phyloP scores from a whole-genome alignment of 106 monocot species.

The Cymbidium sinense region DNA sequence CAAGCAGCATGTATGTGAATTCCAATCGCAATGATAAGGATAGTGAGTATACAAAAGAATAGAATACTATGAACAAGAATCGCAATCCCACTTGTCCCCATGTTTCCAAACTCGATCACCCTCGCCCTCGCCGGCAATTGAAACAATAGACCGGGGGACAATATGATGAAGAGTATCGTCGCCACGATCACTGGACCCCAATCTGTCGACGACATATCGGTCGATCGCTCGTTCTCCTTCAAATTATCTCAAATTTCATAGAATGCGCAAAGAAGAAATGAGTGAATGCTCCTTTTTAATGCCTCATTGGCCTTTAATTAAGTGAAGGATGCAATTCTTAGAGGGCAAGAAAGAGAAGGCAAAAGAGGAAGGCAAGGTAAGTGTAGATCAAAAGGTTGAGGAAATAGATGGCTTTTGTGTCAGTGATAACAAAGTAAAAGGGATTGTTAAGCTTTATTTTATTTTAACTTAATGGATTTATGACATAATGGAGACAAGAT shows the following conservation, averaged over 20 bases:
- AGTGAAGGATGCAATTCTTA: constrained; percentile 16
- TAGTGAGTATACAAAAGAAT: constrained; percentile 25
- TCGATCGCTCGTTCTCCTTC: background rate
- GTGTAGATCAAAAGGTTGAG: background rate
- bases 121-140: constrained; percentile 22
- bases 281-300: background rate
- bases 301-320: background rate
- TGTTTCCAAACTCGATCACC: constrained; percentile 26
- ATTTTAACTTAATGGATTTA: background rate
- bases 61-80: constrained; percentile 23
- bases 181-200: constrained; percentile 23
- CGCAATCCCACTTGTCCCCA: constrained; percentile 17
- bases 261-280: too few relatives aligned
- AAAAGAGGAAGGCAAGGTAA: background rate
- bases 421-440: background rate
- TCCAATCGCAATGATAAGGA: constrained; percentile 18
- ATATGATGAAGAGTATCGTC: constrained; percentile 17
- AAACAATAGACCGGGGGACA: constrained; percentile 21
- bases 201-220: constrained; percentile 10
- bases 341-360: constrained; percentile 12
- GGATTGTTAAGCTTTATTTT: background rate
- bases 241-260: too few relatives aligned
- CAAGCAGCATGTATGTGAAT: constrained; percentile 26
- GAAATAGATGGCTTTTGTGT: constrained; percentile 7
- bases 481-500: background rate